Conservation (phyloP, 2,329 filamentous ascomycete species). For the Fusarium mundagurra region DNA sequence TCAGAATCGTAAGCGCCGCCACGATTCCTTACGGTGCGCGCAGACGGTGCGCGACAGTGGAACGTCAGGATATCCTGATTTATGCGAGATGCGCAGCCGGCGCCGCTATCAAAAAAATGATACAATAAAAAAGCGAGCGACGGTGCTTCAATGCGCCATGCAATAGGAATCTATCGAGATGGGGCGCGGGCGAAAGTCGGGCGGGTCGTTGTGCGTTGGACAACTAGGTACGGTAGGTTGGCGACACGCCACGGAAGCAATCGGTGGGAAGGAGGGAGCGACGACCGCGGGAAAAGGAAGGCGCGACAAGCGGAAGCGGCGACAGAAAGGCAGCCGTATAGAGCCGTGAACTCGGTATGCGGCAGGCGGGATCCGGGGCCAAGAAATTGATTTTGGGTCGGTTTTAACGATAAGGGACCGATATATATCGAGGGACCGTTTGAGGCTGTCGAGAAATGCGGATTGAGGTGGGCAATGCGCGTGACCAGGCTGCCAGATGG, state of each 20-base stretch:
- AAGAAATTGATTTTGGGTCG: slow-evolving; percentile 18
- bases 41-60: slow-evolving; percentile 41
- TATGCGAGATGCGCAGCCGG: slow-evolving; percentile 26
- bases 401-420: slow-evolving; percentile 33
- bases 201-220: slow-evolving; percentile 34
- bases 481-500: slow-evolving; percentile 50
- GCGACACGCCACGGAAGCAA: slow-evolving; percentile 42
- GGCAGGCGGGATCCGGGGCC: slow-evolving; percentile 26
- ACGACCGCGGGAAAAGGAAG: slow-evolving; percentile 32
- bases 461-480: slow-evolving; percentile 51
- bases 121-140: slow-evolving; percentile 31
- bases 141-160: slow-evolving; percentile 47
- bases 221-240: slow-evolving; percentile 13
- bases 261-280: slow-evolving; percentile 32
- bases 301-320: slow-evolving; percentile 30
- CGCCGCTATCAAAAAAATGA: slow-evolving; percentile 29
- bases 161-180: slow-evolving; percentile 33
- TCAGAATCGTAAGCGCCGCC: slow-evolving; percentile 67
- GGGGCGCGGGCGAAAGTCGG: slow-evolving; percentile 29
- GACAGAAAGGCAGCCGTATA: slow-evolving; percentile 15
- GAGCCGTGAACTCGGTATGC: slow-evolving; percentile 19
- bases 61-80: slow-evolving; percentile 19
- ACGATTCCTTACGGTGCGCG: slow-evolving; percentile 54
- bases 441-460: slow-evolving; percentile 47
- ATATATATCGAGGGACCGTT: slow-evolving; percentile 42